Evolutionary conservation across 108 stramenopile species (phyloP), one percentile per base, ranked within the genome.

Genomic region (Mediolabrus comicus): DNA sequence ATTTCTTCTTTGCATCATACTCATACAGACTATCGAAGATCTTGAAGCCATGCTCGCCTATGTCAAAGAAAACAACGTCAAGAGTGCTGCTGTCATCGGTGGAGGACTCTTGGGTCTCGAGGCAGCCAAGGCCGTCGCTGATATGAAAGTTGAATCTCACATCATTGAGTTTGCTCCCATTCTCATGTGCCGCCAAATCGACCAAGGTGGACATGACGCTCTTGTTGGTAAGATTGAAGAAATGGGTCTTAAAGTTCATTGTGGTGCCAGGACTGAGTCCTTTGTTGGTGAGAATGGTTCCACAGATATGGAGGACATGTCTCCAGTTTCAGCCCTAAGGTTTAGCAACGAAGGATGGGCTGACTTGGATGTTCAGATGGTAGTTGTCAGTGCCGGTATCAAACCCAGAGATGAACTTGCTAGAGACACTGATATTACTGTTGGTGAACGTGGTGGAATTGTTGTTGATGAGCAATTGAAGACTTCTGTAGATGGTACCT

Each of bases 161-260:
- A 91, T 92, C 62, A 89, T 97, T 65, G 96, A 97, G 60, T 96
- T 91, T 77, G 95, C 96, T 7, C 89, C 89, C 49, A 94, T 90
- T 64, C 82, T 97, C 34, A 97, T 97, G 96, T 96, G 96, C 67
- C 96, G 96, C 56, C 93, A 77, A 61, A 95, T 97, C 65, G 96
- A 97, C 67, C 79, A 93, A 65, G 95, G 92, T 26, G 96, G 93
- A 2, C 95, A 96, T 84, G 88, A 92, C 63, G 94, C 91, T 22
- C 83, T 97, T 16, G 95, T 92, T 11, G 86, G 87, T 29, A 95
- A 88, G 69, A 96, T 97, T 68, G 92, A 95, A 72, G 80, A 77
- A 51, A 92, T 97, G 91, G 96, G 96, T 16, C 87, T 96, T 41
- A 71, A 95, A 71, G 91, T 97, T 12, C 95, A 97, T 69, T 96